Conservation (phyloP, 192 early-diverging fungal species). For the Coemansia sp. region DNA sequence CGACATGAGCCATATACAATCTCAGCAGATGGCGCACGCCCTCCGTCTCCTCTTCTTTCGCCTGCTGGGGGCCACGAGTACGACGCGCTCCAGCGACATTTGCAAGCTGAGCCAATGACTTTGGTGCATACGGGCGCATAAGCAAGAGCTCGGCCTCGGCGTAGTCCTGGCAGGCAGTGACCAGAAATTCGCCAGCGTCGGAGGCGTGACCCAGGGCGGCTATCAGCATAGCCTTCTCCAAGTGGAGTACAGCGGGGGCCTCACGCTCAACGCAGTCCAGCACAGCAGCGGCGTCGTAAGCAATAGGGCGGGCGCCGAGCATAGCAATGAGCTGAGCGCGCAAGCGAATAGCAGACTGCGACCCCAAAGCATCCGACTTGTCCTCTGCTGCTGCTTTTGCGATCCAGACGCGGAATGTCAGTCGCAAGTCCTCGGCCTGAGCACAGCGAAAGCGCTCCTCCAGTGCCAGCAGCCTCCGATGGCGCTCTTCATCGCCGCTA, state of each 20-base stretch:
- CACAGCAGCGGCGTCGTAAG: constrained; percentile 22
- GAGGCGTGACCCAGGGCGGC: constrained; percentile 11
- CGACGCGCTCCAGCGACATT: not conserved
- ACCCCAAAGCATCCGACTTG: not conserved
- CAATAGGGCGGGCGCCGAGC: constrained; percentile 9
- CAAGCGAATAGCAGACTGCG: constrained; percentile 8
- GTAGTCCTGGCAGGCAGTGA: constrained; percentile 29
- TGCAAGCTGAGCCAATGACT: constrained; percentile 27
- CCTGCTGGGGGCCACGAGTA: not conserved
- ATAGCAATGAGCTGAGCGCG: constrained; percentile 23
- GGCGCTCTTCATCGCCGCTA: not conserved
- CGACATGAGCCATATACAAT: constrained; percentile 20
- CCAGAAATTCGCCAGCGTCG: constrained; percentile 28
- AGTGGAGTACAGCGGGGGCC: constrained; percentile 5
- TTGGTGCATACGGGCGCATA: constrained; percentile 11
- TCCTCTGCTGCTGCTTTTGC: not conserved
- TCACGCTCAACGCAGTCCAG: constrained; percentile 23
- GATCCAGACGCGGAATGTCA: constrained; percentile 34
- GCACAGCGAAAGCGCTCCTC: constrained; percentile 23
- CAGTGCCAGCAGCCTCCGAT: not conserved
- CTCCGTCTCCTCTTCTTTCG: not conserved
- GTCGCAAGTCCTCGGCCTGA: constrained; percentile 31
- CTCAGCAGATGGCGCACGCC: constrained; percentile 20
- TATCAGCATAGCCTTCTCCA: constrained; percentile 38
- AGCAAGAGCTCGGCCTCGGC: constrained; percentile 47